These are phyloP conservation scores for Cladophialophora chaetospira DNA, from an alignment of 2,329 filamentous ascomycete species.

Conservation along the genomic window DNA sequence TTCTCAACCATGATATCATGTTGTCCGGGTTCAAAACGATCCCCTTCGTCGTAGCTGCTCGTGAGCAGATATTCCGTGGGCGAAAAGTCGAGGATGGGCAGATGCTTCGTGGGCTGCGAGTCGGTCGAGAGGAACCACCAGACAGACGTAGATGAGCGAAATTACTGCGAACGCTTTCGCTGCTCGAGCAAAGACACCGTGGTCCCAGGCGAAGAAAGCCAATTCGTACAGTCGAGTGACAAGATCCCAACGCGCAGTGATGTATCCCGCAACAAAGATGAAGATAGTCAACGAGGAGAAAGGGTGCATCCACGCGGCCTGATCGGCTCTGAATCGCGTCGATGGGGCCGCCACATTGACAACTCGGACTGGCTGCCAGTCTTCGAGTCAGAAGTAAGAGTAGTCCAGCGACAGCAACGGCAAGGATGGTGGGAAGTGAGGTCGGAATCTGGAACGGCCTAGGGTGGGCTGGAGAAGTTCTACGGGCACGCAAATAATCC, in stretches of 20 bases:
- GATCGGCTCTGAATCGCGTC: slow-evolving; percentile 6
- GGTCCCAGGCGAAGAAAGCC: slow-evolving; percentile 95
- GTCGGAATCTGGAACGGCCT: too few relatives aligned
- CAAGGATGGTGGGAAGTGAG: neutral
- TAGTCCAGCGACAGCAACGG: too few relatives aligned
- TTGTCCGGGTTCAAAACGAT: slow-evolving; percentile 71
- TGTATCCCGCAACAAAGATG: slow-evolving; percentile 99
- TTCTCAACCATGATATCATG: slow-evolving; percentile 65
- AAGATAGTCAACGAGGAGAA: slow-evolving; percentile 93
- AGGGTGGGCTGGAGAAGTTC: too few relatives aligned
- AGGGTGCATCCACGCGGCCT: slow-evolving; percentile 72
- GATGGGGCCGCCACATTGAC: neutral
- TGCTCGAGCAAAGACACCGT: slow-evolving; percentile 91
- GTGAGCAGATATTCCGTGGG: slow-evolving; percentile 84
- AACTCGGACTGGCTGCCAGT: neutral
- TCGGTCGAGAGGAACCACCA: slow-evolving; percentile 81
- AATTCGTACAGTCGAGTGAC: slow-evolving; percentile 96
- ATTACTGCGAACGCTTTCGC: slow-evolving; percentile 82
- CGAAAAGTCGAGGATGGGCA: slow-evolving; percentile 74
- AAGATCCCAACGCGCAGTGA: slow-evolving; percentile 97
- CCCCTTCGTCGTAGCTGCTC: slow-evolving; percentile 93
- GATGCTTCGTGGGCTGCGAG: slow-evolving; percentile 75
- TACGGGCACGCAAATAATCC: neutral
- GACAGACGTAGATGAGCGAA: slow-evolving; percentile 78
- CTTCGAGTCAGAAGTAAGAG: too few relatives aligned